Percentiles rank a stretch among this genome's conserved stretches.
Conservation (phyloP, 2,329 filamentous ascomycete species). For the Teratosphaeria viscida region DNA sequence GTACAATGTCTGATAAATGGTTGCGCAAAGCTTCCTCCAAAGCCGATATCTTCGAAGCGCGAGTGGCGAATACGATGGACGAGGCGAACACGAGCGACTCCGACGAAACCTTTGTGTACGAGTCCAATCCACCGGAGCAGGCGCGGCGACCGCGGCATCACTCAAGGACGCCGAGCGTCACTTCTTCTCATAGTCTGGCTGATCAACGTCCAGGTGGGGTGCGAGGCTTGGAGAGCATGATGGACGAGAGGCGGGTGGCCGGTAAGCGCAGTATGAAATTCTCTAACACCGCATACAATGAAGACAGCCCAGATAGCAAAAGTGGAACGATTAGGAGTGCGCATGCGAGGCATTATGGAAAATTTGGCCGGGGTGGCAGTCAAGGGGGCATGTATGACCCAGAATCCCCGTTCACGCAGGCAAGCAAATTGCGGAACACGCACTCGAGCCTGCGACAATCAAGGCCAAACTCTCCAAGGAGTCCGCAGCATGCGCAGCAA, state of each 20-base stretch:
- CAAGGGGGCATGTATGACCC: slow-evolving; percentile 65
- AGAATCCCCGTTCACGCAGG: slow-evolving; percentile 67
- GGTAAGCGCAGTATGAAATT: slow-evolving; percentile 97
- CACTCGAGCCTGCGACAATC: slow-evolving; percentile 33
- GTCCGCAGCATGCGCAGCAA: slow-evolving; percentile 38
- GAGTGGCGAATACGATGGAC: slow-evolving; percentile 90
- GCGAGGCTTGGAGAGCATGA: slow-evolving; percentile 55
- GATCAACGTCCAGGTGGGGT: slow-evolving; percentile 44
- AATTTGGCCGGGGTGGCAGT: slow-evolving; percentile 62
- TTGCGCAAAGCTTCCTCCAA: slow-evolving; percentile 67
- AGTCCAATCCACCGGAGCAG: slow-evolving; percentile 74
- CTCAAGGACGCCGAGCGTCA: slow-evolving; percentile 87
- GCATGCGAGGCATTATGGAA: slow-evolving; percentile 64
- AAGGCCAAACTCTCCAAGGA: slow-evolving; percentile 57
- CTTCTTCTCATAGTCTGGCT: slow-evolving; percentile 62
- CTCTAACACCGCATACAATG: slow-evolving; percentile 64
- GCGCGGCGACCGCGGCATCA: slow-evolving; percentile 64
- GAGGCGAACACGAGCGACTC: slow-evolving; percentile 95
- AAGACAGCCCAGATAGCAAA: slow-evolving; percentile 34
- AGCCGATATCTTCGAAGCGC: slow-evolving; percentile 95
- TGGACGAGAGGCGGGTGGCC: slow-evolving; percentile 55
- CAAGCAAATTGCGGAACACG: slow-evolving; percentile 52
- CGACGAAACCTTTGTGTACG: slow-evolving; percentile 97
- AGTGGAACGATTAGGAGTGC: slow-evolving; percentile 40
- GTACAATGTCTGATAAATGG: slow-evolving; percentile 18